Base-by-base conservation (phyloP, 495 filamentous ascomycete species). In the Podospora pseudocomata region DNA sequence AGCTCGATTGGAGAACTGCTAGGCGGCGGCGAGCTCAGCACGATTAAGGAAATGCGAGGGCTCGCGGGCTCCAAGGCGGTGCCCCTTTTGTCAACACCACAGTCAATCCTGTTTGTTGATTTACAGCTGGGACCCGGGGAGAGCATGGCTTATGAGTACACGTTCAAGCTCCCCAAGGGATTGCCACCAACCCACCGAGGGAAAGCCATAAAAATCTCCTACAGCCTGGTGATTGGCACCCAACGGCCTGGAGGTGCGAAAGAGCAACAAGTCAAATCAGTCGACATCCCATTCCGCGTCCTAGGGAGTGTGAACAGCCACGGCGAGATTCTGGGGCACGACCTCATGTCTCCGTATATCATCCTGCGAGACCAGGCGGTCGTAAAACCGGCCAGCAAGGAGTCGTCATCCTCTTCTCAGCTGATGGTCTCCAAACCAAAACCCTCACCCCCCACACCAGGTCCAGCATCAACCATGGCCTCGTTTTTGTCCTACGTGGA, bases 31-130 rank as follows among this genome's bases (percentile, higher is more conserved):
- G 93, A 97, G 68, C 87, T 93, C 69, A 95, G 94, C 80, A 96
- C 89, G 64, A 91, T 98, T 68, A 92, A 92, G 78, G 92, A 97
- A 73, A 97, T 97, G 92, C 91, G 92, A 71, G 91, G 90, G 0
- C 89, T 90, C 66, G 89, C 90, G 28, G 86, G 82, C 70, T 90
- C 93, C 18, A 91, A 90, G 75, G 90, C 90, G 20, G 89, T 99
- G 54, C 95, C 95, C 3, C 82, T 99, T 54, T 78, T 99, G 20
- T 96, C 93, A 26, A 97, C 95, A 7, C 92, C 94, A n/a, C 95
- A 98, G 78, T 97, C 93, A 5, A 92, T 99, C 68, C 83, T 99
- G 18, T 99, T 99, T 73, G 94, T 99, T 53, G 93, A 99, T 75
- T 84, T 98, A 39, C 87, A 89, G 72, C 83, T 99, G 19, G 89